Evolutionary conservation across 2,329 filamentous ascomycete genomes (phyloP), one percentile per base, ranked within the genome.

Genomic region (Teratosphaeria epicoccoides): DNA sequence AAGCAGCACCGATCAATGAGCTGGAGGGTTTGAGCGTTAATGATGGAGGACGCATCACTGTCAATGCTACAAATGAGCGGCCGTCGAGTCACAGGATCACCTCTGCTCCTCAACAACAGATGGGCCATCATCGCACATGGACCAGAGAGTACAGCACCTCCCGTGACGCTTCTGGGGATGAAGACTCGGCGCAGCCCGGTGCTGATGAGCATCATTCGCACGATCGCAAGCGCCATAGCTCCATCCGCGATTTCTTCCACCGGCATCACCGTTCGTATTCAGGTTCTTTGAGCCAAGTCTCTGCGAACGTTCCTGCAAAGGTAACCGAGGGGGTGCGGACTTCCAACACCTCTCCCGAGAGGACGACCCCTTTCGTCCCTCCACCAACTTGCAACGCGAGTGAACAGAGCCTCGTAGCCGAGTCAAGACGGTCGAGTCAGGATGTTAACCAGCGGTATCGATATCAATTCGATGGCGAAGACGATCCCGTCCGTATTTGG

Each of bases 401-500:
- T 24, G 50, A 52, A 29, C 37, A 50, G 33, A 49, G 24, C 29
- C 14, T 45, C 14, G 25, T 47, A 44, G 10, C 33, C 23, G 45
- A 49, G 47, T 14, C 29, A 10, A 22, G 20, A 23, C 43, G 2
- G 33, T 40, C 50, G n/a, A 53, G 51, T 22, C 46, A 47, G 20
- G 48, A 46, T n/a, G 60, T 55, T 45, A 54, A 51, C 12, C 60
- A 63, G 44, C 57, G 58, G 46, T 55, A 59, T 45, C 59, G 59
- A 57, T 40, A 40, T 23, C 14, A 12, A 24, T 28, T 46, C 20
- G 44, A 46, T 3, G 44, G 44, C 44, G 60, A 63, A 40, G 62
- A 65, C 49, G 57, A 63, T 37, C 60, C 61, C 4, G 54, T 54
- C 10, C 56, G 60, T 23, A 63, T 63, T 26, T 63, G 62, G 61